Percentiles rank a stretch among this genome's conserved stretches.
phyloP scores from a whole-genome alignment of 768 basidiomycete species.

The Calocera viscosa region DNA sequence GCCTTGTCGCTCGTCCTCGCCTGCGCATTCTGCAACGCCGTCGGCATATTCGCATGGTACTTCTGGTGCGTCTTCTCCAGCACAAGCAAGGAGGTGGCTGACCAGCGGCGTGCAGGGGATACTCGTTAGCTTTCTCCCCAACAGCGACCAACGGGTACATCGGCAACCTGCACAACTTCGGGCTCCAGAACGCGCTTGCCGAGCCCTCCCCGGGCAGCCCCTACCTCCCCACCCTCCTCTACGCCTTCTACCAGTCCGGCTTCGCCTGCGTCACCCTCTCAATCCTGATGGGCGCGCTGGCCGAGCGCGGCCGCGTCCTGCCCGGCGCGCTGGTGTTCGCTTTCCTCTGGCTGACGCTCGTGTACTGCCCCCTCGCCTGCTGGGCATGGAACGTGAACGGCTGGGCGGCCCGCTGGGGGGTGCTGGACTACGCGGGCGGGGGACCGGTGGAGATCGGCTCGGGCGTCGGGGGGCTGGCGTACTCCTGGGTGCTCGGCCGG shows the following conservation, averaged over 20 bases:
- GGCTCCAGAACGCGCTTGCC: slow-evolving; percentile 53
- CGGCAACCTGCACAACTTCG: slow-evolving; percentile 34
- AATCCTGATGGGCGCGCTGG: slow-evolving; percentile 51
- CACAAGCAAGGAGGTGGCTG: neutral
- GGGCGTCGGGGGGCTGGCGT: slow-evolving; percentile 74
- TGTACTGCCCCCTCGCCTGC: slow-evolving; percentile 77
- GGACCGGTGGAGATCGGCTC: slow-evolving; percentile 81
- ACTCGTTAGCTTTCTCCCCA: slow-evolving; percentile 71
- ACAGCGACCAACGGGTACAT: slow-evolving; percentile 54
- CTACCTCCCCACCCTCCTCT: slow-evolving; percentile 69
- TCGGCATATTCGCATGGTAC: slow-evolving; percentile 64
- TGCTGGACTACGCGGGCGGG: slow-evolving; percentile 78
- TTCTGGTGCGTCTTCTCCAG: neutral
- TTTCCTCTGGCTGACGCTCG: slow-evolving; percentile 75
- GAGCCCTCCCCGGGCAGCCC: slow-evolving; percentile 67
- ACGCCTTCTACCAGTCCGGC: slow-evolving; percentile 79
- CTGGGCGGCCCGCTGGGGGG: slow-evolving; percentile 68
- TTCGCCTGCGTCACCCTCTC: slow-evolving; percentile 71
- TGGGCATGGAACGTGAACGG: slow-evolving; percentile 75
- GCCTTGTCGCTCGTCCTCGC: slow-evolving; percentile 66
- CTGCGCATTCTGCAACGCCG: slow-evolving; percentile 56
- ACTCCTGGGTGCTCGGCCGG: slow-evolving; percentile 75
- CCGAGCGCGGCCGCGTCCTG: slow-evolving; percentile 73
- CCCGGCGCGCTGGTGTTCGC: slow-evolving; percentile 64
- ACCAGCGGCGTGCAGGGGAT: slow-evolving; percentile 48